phyloP scores from a whole-genome alignment of 2,329 filamentous ascomycete species.

The Verticillium nonalfalfae region DNA sequence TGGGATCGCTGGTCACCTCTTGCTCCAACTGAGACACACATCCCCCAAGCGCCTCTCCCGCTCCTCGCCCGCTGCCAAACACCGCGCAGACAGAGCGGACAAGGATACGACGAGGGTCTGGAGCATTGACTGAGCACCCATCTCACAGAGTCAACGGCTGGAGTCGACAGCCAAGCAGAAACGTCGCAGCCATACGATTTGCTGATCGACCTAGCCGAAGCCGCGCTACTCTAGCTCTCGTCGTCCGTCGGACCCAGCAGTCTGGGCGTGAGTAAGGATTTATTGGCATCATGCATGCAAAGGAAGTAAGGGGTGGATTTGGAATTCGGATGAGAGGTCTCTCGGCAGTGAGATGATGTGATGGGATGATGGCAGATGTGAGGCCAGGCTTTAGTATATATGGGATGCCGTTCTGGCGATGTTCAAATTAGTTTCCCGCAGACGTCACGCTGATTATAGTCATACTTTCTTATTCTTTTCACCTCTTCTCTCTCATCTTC shows the following conservation, averaged over 20 bases:
- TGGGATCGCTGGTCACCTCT: neutral
- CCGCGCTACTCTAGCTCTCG: neutral
- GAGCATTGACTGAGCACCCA: neutral
- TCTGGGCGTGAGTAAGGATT: neutral
- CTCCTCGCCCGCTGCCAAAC: neutral
- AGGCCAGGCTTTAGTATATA: neutral
- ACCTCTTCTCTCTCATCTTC: neutral
- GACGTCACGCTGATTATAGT: neutral
- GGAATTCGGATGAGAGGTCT: neutral
- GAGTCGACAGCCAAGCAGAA: neutral
- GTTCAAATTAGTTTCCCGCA: neutral
- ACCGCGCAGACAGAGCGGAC: neutral
- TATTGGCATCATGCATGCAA: neutral
- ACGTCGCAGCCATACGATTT: neutral
- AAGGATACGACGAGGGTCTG: neutral
- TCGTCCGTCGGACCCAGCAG: neutral
- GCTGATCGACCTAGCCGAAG: neutral
- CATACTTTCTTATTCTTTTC: neutral
- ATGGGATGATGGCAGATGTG: neutral
- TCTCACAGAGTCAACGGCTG: neutral
- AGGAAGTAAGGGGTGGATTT: neutral
- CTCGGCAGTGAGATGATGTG: neutral
- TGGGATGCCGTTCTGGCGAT: neutral
- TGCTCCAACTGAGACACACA: neutral
- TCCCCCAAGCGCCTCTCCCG: neutral